Evolutionary conservation across 179 eudicot genomes (phyloP), one percentile per base, ranked within the genome.

Genomic region (Vitellaria paradoxa): DNA sequence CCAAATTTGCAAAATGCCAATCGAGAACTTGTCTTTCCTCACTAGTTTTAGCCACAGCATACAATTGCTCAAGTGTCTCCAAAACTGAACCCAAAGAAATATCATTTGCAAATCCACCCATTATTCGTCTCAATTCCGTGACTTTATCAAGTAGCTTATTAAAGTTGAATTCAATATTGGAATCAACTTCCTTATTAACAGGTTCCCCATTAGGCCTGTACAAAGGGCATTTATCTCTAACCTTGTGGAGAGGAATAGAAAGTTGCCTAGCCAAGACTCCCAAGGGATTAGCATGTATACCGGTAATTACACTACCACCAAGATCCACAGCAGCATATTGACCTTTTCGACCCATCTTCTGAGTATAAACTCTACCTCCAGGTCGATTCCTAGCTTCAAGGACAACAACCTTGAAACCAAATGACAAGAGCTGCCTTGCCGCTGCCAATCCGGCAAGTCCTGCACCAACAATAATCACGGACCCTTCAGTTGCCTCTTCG

Each of bases 361-460:
- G 92, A 26, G 98, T 91, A 78, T 89, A 93, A 68, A 95, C 98
- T 84, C 99, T 85, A 52, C 99, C 99, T 66, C 99, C 98, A 49
- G 97, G 95, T 72, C 99, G 93, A 63, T 85, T 84, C 83, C 99
- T 88, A 49, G 95, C 99, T 87, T 95, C 99, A 46, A 95, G 89
- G 71, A 95, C 90, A 81, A 89, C 70, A 53, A 95, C 99, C 73
- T 90, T 93, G 77, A 89, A 90, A 61, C 99, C 99, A 85, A 91
- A 91, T 11, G 95, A 85, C 78, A 90, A 78, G 14, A 95, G 87
- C 84, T 95, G 99, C 79, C 92, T 89, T n/a, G 99, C 99, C 15
- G 99, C 99, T 75, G 99, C 93, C 80, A 95, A 87, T 42, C 99
- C 99, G 17, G 99, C 87, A 82, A 95, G 93, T 50, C 99, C 98